Percentiles rank a stretch among this genome's conserved stretches.
Conservation (phyloP, 2,329 filamentous ascomycete genomes). For the Aschersonia sp. region DNA sequence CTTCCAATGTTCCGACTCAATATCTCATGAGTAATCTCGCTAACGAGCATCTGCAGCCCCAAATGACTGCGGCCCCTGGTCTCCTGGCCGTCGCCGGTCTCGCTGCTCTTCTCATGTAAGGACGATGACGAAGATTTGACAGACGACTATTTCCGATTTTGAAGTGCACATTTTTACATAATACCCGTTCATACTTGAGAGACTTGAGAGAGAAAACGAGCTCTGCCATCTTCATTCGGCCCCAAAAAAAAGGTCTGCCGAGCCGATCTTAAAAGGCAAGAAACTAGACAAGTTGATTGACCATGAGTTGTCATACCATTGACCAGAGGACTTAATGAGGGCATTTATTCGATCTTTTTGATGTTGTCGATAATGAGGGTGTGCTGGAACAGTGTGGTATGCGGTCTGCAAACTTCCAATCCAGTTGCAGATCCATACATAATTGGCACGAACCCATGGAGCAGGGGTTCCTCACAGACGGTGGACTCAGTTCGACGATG, state of each 20-base stretch:
- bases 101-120: constrained; percentile 33
- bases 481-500: constrained; percentile 2
- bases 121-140: constrained; percentile 5
- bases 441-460: no score
- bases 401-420: constrained; percentile 1
- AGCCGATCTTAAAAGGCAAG: constrained; percentile 13
- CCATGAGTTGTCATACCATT: constrained; percentile 13
- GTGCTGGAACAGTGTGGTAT: constrained; percentile 10
- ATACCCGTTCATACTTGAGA: constrained; percentile 21
- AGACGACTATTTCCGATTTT: constrained; percentile 9
- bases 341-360: constrained; percentile 20
- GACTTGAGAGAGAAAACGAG: constrained; percentile 5
- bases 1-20: background rate
- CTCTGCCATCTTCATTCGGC: constrained; percentile 11
- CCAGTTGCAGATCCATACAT: no score
- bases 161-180: constrained; percentile 25
- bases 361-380: constrained; percentile 18
- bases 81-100: constrained; percentile 34
- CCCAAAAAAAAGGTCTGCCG: constrained; percentile 7
- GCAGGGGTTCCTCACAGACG: background rate
- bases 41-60: constrained; percentile 12
- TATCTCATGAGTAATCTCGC: background rate
- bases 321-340: constrained; percentile 15
- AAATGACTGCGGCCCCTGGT: constrained; percentile 31
- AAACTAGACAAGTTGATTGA: constrained; percentile 13